Conservation (phyloP, 176 grass and related monocot genomes). For the Olyra latifolia region DNA sequence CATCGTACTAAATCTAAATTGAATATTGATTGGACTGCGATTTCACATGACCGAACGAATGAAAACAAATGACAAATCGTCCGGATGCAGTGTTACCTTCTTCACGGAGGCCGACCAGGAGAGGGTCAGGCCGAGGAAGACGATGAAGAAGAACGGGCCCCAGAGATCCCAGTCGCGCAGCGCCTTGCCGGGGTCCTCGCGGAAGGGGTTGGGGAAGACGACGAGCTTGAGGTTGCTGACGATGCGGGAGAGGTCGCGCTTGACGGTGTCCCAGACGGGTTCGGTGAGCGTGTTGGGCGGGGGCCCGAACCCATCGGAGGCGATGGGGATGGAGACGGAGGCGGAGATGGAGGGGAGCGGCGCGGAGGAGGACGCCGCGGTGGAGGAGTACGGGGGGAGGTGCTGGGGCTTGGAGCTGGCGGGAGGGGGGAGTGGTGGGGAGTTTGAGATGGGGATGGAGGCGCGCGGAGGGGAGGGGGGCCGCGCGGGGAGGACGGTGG, state of each 20-base stretch:
- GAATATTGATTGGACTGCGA: neutral
- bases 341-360: slow-evolving; percentile 1
- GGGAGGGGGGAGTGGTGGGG: neutral
- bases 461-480: slow-evolving; percentile 61
- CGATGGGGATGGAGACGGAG: slow-evolving; percentile 35
- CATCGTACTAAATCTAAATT: neutral
- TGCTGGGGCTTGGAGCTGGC: slow-evolving; percentile 32
- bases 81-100: slow-evolving; percentile 52
- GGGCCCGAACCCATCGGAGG: slow-evolving; percentile 53
- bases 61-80: neutral
- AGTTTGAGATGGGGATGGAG: slow-evolving; percentile 65
- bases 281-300: slow-evolving; percentile 72
- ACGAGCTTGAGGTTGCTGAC: slow-evolving; percentile 92
- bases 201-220: slow-evolving; percentile 91
- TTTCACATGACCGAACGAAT: neutral
- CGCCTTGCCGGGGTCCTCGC: slow-evolving; percentile 87
- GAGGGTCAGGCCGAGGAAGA: slow-evolving; percentile 80
- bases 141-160: slow-evolving; percentile 98
- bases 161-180: slow-evolving; percentile 96
- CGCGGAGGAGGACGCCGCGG: neutral
- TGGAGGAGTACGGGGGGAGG: neutral
- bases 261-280: slow-evolving; percentile 88
- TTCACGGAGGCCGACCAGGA: slow-evolving; percentile 80
- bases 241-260: slow-evolving; percentile 83
- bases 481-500: slow-evolving; percentile 45